Percentiles rank a stretch among this genome's conserved stretches.
phyloP scores from a whole-genome alignment of 306 rosid genomes.

The Castanospermum australe region DNA sequence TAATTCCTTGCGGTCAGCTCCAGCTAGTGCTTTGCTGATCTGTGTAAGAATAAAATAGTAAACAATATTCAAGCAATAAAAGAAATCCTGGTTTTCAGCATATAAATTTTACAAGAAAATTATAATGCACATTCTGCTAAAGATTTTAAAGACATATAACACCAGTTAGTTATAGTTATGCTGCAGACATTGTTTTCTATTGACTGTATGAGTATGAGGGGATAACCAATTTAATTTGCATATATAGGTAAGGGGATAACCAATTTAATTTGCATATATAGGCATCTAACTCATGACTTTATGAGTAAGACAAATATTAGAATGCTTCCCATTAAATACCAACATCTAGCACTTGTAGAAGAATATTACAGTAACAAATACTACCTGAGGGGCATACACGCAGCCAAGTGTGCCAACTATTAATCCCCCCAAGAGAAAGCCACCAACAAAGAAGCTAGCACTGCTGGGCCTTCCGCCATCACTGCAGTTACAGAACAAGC shows the following conservation, averaged over 20 bases:
- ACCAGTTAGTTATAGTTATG: background rate
- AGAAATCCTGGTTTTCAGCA: background rate
- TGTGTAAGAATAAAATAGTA: constrained; percentile 34
- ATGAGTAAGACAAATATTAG: constrained; percentile 5
- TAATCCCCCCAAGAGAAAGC: constrained; percentile 93
- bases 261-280: background rate
- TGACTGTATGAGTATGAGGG: background rate
- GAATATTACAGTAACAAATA: constrained; percentile 7
- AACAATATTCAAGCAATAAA: constrained; percentile 20
- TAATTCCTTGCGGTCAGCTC: constrained; percentile 81
- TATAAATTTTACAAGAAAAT: constrained; percentile 2
- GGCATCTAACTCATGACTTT: background rate
- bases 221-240: background rate
- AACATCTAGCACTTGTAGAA: constrained; percentile 17
- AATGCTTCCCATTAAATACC: background rate
- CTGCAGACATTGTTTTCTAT: background rate
- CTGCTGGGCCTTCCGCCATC: constrained; percentile 68
- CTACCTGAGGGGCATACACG: constrained; percentile 98
- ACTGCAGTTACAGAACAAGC: constrained; percentile 44
- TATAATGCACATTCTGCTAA: background rate
- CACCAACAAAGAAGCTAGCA: constrained; percentile 85
- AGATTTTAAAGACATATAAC: background rate
- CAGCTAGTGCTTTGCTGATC: constrained; percentile 91
- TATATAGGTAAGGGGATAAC: background rate
- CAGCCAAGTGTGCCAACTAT: constrained; percentile 87